Conservation (phyloP, 106 monocot species). For the Dioscorea dumetorum region DNA sequence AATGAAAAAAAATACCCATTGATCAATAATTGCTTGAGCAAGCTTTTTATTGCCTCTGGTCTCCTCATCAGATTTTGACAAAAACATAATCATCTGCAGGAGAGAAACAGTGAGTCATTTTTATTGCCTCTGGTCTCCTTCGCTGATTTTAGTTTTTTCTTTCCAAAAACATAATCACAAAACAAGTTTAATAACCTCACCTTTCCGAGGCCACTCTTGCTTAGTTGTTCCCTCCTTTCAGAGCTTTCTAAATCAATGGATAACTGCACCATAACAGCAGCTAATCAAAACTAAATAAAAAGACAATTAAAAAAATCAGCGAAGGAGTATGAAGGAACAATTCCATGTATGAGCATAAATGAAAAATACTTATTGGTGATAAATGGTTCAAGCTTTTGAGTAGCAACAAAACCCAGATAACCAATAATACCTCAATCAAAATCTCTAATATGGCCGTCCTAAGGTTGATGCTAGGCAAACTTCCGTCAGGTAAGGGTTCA, state of each 20-base stretch:
- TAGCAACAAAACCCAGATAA: no score
- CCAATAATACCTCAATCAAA: conserved; percentile 64
- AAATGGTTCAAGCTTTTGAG: no score
- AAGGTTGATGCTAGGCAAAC: conserved; percentile 90
- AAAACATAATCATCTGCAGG: conserved; percentile 91
- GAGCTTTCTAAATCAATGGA: conserved; percentile 83
- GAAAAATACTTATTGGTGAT: no score
- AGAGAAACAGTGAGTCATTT: not conserved
- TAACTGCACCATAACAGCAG: conserved; percentile 36
- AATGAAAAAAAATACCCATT: conserved; percentile 70
- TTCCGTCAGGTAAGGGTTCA: conserved; percentile 97
- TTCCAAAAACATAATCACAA: no score
- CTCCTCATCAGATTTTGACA: conserved; percentile 97
- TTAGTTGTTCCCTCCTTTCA: conserved; percentile 84
- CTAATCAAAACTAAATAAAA: no score
- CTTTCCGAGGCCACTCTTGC: conserved; percentile 97
- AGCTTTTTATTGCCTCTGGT: conserved; percentile 81
- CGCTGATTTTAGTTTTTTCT: no score
- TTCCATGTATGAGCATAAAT: no score
- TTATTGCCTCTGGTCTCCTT: no score
- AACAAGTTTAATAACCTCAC: conserved; percentile 15
- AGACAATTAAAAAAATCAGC: no score
- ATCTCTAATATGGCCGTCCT: conserved; percentile 79
- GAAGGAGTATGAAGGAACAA: no score
- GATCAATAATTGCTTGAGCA: conserved; percentile 93